These are phyloP conservation scores for Aspergillus haitiensis DNA, from an alignment of 495 filamentous ascomycete genomes.

Conservation along the genomic window DNA sequence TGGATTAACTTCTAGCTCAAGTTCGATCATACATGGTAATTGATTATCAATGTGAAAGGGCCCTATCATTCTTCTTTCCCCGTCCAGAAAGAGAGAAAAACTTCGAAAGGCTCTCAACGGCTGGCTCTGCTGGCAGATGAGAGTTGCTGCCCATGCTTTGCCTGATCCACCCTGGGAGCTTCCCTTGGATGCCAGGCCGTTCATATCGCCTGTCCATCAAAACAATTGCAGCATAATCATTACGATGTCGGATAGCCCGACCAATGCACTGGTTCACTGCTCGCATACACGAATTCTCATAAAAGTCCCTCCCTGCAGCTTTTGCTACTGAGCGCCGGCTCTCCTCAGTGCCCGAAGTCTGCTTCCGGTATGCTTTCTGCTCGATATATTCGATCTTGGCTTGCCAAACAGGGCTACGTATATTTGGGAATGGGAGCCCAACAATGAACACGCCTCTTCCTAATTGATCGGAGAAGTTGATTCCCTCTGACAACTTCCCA, in stretches of 20 bases:
- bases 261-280: conserved; percentile 97
- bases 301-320: conserved; percentile 75
- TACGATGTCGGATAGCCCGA: conserved; percentile 81
- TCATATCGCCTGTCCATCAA: conserved; percentile 79
- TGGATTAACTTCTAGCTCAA: not conserved
- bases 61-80: not conserved
- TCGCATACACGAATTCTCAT: conserved; percentile 94
- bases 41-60: not conserved
- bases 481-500: conserved; percentile 92
- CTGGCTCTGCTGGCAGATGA: conserved; percentile 30
- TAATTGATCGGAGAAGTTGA: conserved; percentile 93
- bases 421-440: conserved; percentile 91
- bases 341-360: conserved; percentile 38
- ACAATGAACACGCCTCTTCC: conserved; percentile 87
- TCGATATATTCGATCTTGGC: conserved; percentile 88
- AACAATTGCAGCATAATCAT: conserved; percentile 87
- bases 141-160: conserved; percentile 36
- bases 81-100: conserved; percentile 33
- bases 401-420: conserved; percentile 85
- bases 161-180: conserved; percentile 88
- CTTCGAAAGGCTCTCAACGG: conserved; percentile 34
- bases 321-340: conserved; percentile 48
- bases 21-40: not conserved
- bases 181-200: conserved; percentile 64
- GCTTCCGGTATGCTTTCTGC: conserved; percentile 53